Evolutionary conservation across 2,329 filamentous ascomycete species (phyloP).

Genomic region (Pseudogymnoascus sp.): DNA sequence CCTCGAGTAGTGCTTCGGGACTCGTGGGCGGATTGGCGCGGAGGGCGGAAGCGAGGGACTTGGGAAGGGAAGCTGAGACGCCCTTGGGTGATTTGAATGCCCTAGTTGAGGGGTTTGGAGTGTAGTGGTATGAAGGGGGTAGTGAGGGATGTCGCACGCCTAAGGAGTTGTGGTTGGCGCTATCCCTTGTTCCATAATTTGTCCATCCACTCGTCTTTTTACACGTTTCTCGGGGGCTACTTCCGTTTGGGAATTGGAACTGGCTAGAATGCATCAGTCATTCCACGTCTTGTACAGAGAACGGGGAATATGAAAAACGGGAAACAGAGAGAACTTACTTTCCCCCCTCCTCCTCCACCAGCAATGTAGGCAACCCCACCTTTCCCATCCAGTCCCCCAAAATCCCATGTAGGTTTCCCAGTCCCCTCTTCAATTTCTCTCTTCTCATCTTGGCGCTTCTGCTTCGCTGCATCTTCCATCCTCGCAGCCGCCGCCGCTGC

Average conservation of each 20-base stretch:
- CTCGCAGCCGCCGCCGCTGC: background rate
- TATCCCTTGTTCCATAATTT: background rate
- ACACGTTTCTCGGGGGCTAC: background rate
- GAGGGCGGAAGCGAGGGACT: background rate
- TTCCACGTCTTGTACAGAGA: background rate
- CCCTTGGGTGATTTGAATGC: background rate
- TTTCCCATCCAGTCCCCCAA: background rate
- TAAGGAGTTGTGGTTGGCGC: background rate
- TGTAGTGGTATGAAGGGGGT: background rate
- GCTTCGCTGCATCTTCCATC: background rate
- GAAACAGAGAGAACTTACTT: background rate
- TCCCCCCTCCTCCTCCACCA: background rate
- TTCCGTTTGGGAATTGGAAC: background rate
- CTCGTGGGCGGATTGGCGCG: background rate
- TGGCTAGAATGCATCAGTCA: background rate
- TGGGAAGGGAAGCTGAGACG: background rate
- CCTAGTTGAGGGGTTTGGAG: background rate
- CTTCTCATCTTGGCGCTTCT: background rate
- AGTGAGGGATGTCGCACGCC: no score
- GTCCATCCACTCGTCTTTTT: background rate
- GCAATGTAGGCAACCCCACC: background rate
- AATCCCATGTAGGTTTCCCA: background rate
- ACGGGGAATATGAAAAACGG: background rate
- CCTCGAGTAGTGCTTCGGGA: background rate
- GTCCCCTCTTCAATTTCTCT: background rate